Conservation (phyloP, 352 stramenopile genomes). For the Phytophthora pinifolia region DNA sequence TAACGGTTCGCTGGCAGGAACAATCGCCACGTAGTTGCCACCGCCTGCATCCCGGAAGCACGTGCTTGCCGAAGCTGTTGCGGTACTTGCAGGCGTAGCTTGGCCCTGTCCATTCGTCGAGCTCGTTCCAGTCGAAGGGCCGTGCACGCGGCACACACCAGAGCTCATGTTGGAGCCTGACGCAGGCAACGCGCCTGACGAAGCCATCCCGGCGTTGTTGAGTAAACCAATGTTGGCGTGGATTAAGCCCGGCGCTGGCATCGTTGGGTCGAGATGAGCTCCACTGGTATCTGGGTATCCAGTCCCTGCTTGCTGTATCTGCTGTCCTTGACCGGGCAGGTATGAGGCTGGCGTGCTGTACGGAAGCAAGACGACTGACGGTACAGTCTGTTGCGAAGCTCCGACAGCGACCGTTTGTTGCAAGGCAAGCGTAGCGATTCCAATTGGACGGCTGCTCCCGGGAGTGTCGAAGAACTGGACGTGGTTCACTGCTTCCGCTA, state of each 20-base stretch:
- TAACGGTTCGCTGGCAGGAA: conserved; percentile 23
- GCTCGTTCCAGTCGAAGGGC: conserved; percentile 13
- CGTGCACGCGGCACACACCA: conserved; percentile 30
- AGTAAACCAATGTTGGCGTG: conserved; percentile 19
- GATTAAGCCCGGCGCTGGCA: conserved; percentile 13
- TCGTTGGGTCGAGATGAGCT: neutral
- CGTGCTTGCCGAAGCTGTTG: conserved; percentile 5
- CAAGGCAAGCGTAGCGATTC: neutral
- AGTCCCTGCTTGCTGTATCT: neutral
- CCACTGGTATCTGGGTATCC: neutral
- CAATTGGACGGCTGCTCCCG: conserved; percentile 5
- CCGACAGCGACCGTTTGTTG: conserved; percentile 11
- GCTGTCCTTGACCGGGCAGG: conserved; percentile 10
- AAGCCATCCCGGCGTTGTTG: conserved; percentile 24
- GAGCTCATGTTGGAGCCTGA: conserved; percentile 28
- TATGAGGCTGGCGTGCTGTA: conserved; percentile 26
- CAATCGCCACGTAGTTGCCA: conserved; percentile 31
- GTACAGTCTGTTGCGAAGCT: conserved; percentile 19
- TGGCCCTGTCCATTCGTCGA: conserved; percentile 7
- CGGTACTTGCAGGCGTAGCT: neutral
- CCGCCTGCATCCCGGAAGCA: conserved; percentile 36
- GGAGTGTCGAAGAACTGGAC: conserved; percentile 18
- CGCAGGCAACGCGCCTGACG: conserved; percentile 1
- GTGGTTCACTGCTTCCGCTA: conserved; percentile 27
- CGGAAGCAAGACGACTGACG: conserved; percentile 36